These are phyloP conservation scores for Colletotrichum chlorophyti DNA, from an alignment of 2,329 filamentous ascomycete species.

Conservation along the genomic window DNA sequence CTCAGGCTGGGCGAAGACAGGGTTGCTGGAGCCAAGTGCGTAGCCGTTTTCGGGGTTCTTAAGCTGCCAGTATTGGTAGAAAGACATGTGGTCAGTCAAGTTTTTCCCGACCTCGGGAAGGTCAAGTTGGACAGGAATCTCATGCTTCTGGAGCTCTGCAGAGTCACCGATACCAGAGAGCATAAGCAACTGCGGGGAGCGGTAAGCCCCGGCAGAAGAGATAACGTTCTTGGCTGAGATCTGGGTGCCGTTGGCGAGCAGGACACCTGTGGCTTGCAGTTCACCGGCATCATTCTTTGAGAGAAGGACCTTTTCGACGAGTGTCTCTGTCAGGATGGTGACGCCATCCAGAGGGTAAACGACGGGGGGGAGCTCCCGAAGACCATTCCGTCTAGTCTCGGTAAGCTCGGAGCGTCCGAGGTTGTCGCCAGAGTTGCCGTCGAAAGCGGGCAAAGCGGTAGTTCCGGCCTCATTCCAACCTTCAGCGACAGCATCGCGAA, in stretches of 20 bases:
- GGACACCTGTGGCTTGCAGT: conserved; percentile 35
- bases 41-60: conserved; percentile 40
- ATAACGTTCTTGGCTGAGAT: conserved; percentile 42
- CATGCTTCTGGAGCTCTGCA: conserved; percentile 46
- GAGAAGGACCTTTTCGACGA: conserved; percentile 33
- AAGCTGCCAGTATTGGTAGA: conserved; percentile 37
- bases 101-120: conserved; percentile 58
- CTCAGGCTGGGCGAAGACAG: conserved; percentile 41
- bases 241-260: conserved; percentile 35
- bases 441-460: conserved; percentile 31
- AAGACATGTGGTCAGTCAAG: conserved; percentile 56
- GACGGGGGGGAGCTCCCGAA: conserved; percentile 33
- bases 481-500: conserved; percentile 40
- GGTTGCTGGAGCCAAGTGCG: conserved; percentile 41
- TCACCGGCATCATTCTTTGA: not conserved
- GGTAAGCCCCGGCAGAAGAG: conserved; percentile 54
- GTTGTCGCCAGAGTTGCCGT: conserved; percentile 36
- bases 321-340: conserved; percentile 33
- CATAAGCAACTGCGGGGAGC: conserved; percentile 57
- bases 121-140: conserved; percentile 49
- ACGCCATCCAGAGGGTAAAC: conserved; percentile 35
- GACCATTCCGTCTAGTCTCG: conserved; percentile 34
- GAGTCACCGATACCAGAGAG: conserved; percentile 59
- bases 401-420: conserved; percentile 41
- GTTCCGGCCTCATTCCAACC: conserved; percentile 50